Percentiles rank a stretch among this genome's conserved stretches.
phyloP scores from a whole-genome alignment of 129 eudicot species.

The Ambrosia artemisiifolia region DNA sequence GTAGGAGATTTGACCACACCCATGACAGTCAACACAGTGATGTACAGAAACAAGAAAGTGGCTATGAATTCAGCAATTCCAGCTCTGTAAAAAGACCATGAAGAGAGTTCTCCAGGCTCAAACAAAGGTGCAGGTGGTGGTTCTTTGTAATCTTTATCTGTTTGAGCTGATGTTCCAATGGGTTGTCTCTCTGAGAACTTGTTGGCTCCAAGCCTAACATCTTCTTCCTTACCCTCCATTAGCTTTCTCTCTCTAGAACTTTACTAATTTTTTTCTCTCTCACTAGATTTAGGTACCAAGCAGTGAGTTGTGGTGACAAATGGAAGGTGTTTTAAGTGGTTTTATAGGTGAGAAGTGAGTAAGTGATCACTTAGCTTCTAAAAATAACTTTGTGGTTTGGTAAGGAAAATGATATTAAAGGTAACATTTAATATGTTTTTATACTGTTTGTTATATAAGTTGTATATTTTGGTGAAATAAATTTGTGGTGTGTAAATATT shows the following conservation, averaged over 20 bases:
- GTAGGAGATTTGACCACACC: conserved; percentile 59
- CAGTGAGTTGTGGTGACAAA: conserved; percentile 14
- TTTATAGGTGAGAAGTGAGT: conserved; percentile 30
- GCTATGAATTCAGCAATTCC: conserved; percentile 94
- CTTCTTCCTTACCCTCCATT: conserved; percentile 94
- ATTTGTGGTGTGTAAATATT: not conserved
- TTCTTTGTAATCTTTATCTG: conserved; percentile 86
- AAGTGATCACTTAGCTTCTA: conserved; percentile 24
- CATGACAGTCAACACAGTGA: conserved; percentile 86
- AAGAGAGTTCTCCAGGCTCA: conserved; percentile 81
- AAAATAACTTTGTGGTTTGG: conserved; percentile 3
- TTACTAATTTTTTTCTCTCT: conserved; percentile 20
- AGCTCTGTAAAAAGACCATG: conserved; percentile 95
- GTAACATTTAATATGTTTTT: not conserved
- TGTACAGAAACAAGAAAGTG: conserved; percentile 82
- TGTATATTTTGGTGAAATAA: not conserved
- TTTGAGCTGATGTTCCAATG: conserved; percentile 80
- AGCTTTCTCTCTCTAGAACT: conserved; percentile 3
- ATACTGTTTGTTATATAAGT: not conserved
- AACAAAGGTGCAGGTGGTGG: conserved; percentile 90
- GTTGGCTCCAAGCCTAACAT: conserved; percentile 90
- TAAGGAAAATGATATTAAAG: not conserved
- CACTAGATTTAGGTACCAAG: not conserved
- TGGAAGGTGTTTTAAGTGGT: conserved; percentile 3
- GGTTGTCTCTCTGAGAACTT: conserved; percentile 82